Base-by-base conservation (phyloP, 2,329 filamentous ascomycete species). In the Penicillium brevicompactum region DNA sequence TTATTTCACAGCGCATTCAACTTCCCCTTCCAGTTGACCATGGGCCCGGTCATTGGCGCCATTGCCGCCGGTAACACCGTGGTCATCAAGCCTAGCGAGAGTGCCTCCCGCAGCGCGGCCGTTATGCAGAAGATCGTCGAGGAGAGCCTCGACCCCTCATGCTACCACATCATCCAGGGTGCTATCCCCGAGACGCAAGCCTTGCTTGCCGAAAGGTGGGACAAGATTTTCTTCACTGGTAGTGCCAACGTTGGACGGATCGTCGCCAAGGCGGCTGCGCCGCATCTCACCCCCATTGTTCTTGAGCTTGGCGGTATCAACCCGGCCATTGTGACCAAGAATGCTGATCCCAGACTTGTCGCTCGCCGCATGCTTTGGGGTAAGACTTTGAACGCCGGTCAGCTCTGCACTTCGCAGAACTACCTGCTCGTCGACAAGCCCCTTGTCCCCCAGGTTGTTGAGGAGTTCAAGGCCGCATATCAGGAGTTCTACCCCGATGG, bases 181-280 rank as follows among this genome's bases (percentile, higher is more conserved):
- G 87, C 80, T 27, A 77, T 96, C 18, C 82, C 87, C 4, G 91
- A 96, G 80, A 92, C 89, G 4, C 91, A 89, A 44, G 87, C 86
- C 11, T 78, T 97, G 43, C 83, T 99, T 32, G 86, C 93, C 55
- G 85, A 92, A 78, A 93, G 93, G 74, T 99, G 92, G 88, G 92
- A 95, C 78, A 97, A 97, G 83, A 95, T 99, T 68, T 92, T 94
- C 80, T 99, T 96, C 79, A 99, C 94, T 1, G 94, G 94, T 51
- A 87, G 86, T 67, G 82, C 83, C 49, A 78, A 72, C 27, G 91
- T 97, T 16, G 94, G 90, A 68, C 91, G 88, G 70, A 92, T 97
- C 67, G 87, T 97, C 50, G 85, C 91, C 46, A 87, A 92, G 74
- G 96, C 95, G 73, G 94, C 93, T 0, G 93, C 94, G 57, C 86